Evolutionary conservation across 371 early-diverging fungal genomes (phyloP), one percentile per base, ranked within the genome.

Genomic region (Mucor racemosus): DNA sequence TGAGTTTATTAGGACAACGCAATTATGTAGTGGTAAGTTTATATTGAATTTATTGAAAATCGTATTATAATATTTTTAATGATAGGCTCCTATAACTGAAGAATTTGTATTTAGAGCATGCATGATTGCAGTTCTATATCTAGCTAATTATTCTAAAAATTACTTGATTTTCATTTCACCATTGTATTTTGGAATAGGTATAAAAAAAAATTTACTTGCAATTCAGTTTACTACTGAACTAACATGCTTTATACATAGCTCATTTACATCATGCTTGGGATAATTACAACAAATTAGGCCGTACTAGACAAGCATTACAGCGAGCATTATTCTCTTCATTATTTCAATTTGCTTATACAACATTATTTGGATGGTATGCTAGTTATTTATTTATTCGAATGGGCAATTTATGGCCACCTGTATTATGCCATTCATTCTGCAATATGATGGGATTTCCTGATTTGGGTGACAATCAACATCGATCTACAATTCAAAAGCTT

Each of bases 401-500:
- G 1, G 84, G 87, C 33, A 77, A 62, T 36, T 13, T 86, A 1
- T 60, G 68, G 74, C 60, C 76, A 19, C 67, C 74, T 54, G 74
- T 88, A 9, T 33, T 83, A 10, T 74, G 80, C 26, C 92, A 91
- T 71, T 70, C 83, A 21, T 84, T 91, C 56, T 89, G 90, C 75
- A 91, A 91, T 65, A 68, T 78, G 10, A 86, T 88, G 85, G 91
- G 91, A 11, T 84, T 90, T 58, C 91, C 91, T 1, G 82, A 84
- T 66, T 19, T 86, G 1, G 61, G 63, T 17, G 68, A 63, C 9
- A 69, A 79, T 8, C 17, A 50, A 1, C 34, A 71, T 41, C 68
- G 54, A 41, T 33, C 64, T 3, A 38, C 19, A 7, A 15, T 41
- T 46, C 68, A 77, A 40, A 72, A 55, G 36, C 44, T 35, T 61